Conservation (phyloP, 148 eudicot species). For the Euryodendron excelsum region DNA sequence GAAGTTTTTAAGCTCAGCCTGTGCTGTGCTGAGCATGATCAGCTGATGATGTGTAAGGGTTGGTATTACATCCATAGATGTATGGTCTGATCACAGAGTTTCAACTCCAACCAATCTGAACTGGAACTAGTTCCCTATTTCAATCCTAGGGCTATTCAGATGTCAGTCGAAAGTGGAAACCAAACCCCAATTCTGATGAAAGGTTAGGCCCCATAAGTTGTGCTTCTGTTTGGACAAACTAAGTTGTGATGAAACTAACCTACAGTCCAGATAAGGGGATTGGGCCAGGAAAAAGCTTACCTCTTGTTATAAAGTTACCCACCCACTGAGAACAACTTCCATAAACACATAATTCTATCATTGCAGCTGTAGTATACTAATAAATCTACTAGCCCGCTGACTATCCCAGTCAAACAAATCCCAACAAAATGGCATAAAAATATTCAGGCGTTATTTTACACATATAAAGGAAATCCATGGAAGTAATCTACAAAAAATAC, state of each 20-base stretch:
- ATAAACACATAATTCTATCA: not conserved
- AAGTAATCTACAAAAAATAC: not conserved
- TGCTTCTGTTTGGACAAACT: slow-evolving; percentile 3
- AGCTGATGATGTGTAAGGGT: slow-evolving; percentile 4
- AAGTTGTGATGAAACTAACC: not conserved
- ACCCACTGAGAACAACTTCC: not conserved
- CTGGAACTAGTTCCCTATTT: not conserved
- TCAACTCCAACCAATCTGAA: not conserved
- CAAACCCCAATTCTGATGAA: not conserved
- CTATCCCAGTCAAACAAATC: not conserved
- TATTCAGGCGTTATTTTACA: not conserved
- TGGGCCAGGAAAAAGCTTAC: slow-evolving; percentile 5
- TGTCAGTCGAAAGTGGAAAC: not conserved
- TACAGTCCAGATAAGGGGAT: not conserved
- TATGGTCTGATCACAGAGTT: not conserved
- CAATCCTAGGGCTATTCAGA: not conserved
- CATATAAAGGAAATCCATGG: not conserved
- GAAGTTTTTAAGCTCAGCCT: not conserved
- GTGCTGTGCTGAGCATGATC: not conserved
- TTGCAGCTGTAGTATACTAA: not conserved
- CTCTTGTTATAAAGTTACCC: not conserved
- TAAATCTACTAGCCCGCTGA: not conserved
- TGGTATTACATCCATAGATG: not conserved
- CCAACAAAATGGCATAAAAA: not conserved
- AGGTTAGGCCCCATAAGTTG: too few relatives aligned